Evolutionary conservation across 371 early-diverging fungal genomes (phyloP), one percentile per base, ranked within the genome.

Genomic region (Lichtheimia hyalospora): DNA sequence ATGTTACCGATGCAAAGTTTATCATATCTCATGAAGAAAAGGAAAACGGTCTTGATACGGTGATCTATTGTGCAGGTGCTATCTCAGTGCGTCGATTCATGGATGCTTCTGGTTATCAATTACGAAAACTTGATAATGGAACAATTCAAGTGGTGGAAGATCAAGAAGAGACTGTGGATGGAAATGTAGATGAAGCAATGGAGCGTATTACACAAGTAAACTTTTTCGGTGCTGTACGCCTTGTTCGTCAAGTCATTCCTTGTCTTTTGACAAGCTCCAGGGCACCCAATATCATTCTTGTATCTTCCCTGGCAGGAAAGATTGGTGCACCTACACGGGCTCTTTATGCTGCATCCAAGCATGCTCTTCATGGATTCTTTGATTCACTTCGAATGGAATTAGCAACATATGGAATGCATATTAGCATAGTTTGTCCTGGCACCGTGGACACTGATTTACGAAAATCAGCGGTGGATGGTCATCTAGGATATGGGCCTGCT

Each of bases 301-400:
- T 94, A 5, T 92, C 92, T 0, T 93, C 93, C 13, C 81, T 90
- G 74, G 93, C 93, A 0, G 92, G 92, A 5, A 76, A 86, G 48
- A 66, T 89, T 0, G 89, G 89, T 8, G 90, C 94, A 16, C 95
- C 95, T 0, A 93, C 94, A 10, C 84, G 95, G 8, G 78, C 89
- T 5, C 69, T 95, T 21, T 95, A 95, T 66, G 81, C 89, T 41
- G 89, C 88, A 0, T 84, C 89, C 49, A 95, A 95, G 57, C 89
- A 89, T 64, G 95, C 94, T 0, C 73, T 93, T 7, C 88, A 90
- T 28, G 95, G 94, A 0, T 95, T 90, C 70, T 95, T 95, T 73
- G 85, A 88, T 49, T 85, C 94, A 2, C 63, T 95, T 25, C 80
- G 94, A 0, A 89, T 94, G 63, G 96, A 95, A 63, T 67, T 92